A percentile compares a stretch with the other conserved stretches of the same genome.
Evolutionary conservation across 139 green algal genomes (phyloP).

Genomic region (Gonium pectorale): DNA sequence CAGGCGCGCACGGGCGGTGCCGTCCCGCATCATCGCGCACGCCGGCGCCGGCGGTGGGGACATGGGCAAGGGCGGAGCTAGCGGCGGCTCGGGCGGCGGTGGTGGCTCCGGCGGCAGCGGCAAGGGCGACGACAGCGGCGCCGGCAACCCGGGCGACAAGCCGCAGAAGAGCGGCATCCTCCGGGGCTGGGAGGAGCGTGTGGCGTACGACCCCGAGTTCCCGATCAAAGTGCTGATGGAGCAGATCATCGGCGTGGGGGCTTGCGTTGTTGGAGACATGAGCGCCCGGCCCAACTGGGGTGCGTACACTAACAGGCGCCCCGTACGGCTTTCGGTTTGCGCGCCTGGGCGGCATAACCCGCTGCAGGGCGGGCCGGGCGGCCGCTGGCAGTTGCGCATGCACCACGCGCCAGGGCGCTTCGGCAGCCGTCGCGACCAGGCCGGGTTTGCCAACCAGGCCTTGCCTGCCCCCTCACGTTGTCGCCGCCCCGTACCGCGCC

Average conservation of each 20-base stretch:
- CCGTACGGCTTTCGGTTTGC: no score
- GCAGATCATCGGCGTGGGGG: slow-evolving; percentile 90
- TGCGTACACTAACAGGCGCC: no score
- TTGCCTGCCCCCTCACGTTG: no score
- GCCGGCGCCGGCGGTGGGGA: not conserved
- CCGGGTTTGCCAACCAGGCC: no score
- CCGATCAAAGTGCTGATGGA: slow-evolving; percentile 71
- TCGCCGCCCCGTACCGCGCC: no score
- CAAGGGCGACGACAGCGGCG: slow-evolving; percentile 2
- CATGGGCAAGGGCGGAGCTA: slow-evolving; percentile 18
- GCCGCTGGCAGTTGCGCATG: no score
- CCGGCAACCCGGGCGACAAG: slow-evolving; percentile 33
- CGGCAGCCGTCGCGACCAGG: no score
- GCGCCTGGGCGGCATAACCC: no score
- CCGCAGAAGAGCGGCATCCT: slow-evolving; percentile 56
- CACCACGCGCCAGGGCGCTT: no score
- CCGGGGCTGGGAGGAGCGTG: slow-evolving; percentile 91
- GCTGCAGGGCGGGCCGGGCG: no score
- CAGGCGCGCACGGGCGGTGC: slow-evolving; percentile 13
- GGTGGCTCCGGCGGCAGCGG: slow-evolving; percentile 35
- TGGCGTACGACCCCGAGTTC: slow-evolving; percentile 91
- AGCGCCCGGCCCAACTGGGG: slow-evolving; percentile 92
- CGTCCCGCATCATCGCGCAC: not conserved
- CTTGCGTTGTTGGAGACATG: slow-evolving; percentile 96
- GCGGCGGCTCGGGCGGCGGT: slow-evolving; percentile 25